Evolutionary conservation across 2,329 filamentous ascomycete genomes (phyloP), one percentile per base, ranked within the genome.

Genomic region (Paecilomyces niveus): DNA sequence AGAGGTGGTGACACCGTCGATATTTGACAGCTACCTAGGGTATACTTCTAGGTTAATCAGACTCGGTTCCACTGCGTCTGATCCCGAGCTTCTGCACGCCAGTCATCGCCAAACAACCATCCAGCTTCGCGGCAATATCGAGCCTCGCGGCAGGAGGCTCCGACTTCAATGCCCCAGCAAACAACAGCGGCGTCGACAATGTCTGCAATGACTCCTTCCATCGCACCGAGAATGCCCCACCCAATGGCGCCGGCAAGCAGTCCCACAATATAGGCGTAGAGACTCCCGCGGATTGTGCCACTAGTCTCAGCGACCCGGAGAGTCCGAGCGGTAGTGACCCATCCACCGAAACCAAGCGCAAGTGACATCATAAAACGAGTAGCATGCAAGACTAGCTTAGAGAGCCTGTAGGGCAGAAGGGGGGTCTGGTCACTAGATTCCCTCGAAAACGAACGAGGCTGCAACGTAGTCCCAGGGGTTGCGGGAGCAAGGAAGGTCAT

Each of bases 191-290:
- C 92, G 73, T 96, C 92, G 3, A 96, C 84, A 56, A 96, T 92
- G 56, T 90, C 90, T 55, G 89, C 89, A 24, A 96, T 77, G 18
- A 96, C 89, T 13, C 91, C 89, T 71, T 96, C 92, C 83, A 96
- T 93, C 1, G 92, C 89, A 26, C 92, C 91, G 55, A 99, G 80
- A 0, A 97, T 87, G 4, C 90, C 92, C 87, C 94, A 99, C 7
- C 94, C 94, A 65, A 99, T 97, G 57, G 93, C 92, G 61, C 90
- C 91, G 15, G 94, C 94, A 64, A 97, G 88, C 62, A 99, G 74
- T 9, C 92, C 94, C 22, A 99, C 90, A 1, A 97, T 85, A 69
- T 97, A 99, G 1, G 93, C 94, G 72, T 99, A 99, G 24, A 94
- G 81, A 67, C 91, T 96, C 8, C 94, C 94, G 53, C 85, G 85